Conservation (phyloP, 1,284 basidiomycete genomes). For the Polyporus tsugae region DNA sequence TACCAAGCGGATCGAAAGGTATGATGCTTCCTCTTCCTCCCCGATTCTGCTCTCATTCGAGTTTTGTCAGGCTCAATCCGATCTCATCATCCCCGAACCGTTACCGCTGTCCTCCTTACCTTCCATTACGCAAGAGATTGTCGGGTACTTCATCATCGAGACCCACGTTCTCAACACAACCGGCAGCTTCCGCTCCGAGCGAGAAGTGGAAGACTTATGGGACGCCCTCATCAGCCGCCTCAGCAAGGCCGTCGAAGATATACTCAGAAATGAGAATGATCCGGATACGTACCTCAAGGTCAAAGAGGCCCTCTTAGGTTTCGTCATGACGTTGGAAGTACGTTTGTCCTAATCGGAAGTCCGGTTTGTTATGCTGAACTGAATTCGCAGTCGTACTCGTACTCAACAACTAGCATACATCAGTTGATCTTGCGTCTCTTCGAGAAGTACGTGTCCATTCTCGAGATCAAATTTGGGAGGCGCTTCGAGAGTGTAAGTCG, state of each 20-base stretch:
- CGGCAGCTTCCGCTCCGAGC: slow-evolving; percentile 84
- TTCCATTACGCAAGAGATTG: slow-evolving; percentile 89
- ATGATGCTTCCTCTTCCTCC: slow-evolving; percentile 27
- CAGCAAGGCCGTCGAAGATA: slow-evolving; percentile 77
- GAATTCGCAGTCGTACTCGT: slow-evolving; percentile 77
- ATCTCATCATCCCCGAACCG: slow-evolving; percentile 86
- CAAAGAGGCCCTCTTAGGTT: slow-evolving; percentile 87
- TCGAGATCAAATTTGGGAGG: slow-evolving; percentile 84
- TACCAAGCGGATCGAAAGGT: slow-evolving; percentile 97
- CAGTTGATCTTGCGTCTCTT: slow-evolving; percentile 89
- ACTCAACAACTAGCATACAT: slow-evolving; percentile 86
- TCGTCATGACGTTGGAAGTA: slow-evolving; percentile 95
- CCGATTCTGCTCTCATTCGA: slow-evolving; percentile 11
- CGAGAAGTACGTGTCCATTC: slow-evolving; percentile 87
- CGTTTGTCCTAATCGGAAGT: neutral
- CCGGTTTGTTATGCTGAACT: neutral
- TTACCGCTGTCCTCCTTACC: slow-evolving; percentile 58
- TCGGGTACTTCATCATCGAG: slow-evolving; percentile 99
- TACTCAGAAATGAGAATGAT: slow-evolving; percentile 81
- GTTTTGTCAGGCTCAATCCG: slow-evolving; percentile 86
- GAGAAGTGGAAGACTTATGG: slow-evolving; percentile 97
- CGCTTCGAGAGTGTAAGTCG: slow-evolving; percentile 81
- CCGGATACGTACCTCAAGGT: slow-evolving; percentile 86
- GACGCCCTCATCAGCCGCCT: slow-evolving; percentile 87
- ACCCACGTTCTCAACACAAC: slow-evolving; percentile 92